A percentile compares a stretch with the other conserved stretches of the same genome.
Conservation (phyloP, 2,329 filamentous ascomycete species). For the Apiospora sp. region DNA sequence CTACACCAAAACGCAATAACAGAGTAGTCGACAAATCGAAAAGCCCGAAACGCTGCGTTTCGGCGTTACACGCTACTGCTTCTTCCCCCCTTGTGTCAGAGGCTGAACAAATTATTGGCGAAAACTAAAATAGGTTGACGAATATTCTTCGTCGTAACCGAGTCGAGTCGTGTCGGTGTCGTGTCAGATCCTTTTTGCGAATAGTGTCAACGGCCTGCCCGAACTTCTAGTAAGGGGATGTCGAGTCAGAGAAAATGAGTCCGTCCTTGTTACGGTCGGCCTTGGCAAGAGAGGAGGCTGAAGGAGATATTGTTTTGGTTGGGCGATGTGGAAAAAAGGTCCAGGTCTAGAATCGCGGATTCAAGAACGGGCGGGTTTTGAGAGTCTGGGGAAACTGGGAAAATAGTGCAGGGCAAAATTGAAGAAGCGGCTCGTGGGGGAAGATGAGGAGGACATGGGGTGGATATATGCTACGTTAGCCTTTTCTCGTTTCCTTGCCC, state of each 20-base stretch:
- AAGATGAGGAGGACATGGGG: conserved; percentile 5
- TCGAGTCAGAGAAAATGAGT: neutral
- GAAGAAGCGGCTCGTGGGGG: conserved; percentile 17
- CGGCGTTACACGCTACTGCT: conserved; percentile 12
- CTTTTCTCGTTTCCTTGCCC: neutral
- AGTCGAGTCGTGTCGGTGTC: conserved; percentile 15
- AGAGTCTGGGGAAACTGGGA: conserved; percentile 9
- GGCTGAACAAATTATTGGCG: conserved; percentile 11
- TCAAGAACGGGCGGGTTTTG: neutral
- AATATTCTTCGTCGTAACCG: neutral
- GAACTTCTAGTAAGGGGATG: neutral
- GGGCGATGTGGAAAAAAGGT: neutral
- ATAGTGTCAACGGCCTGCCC: conserved; percentile 12
- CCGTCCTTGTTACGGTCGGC: neutral
- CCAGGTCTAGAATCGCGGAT: conserved; percentile 18
- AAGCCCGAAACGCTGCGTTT: conserved; percentile 19
- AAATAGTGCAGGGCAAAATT: conserved; percentile 10
- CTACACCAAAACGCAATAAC: neutral
- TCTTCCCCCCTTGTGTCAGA: neutral
- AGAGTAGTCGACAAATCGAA: neutral
- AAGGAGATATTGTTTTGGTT: neutral
- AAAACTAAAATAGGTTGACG: neutral
- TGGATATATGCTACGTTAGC: conserved; percentile 10
- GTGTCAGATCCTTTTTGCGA: neutral
- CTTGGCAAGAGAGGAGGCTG: neutral